Evolutionary conservation across 495 filamentous ascomycete species (phyloP), one percentile per base, ranked within the genome.

Genomic region (Astrothelium subdiscretum): DNA sequence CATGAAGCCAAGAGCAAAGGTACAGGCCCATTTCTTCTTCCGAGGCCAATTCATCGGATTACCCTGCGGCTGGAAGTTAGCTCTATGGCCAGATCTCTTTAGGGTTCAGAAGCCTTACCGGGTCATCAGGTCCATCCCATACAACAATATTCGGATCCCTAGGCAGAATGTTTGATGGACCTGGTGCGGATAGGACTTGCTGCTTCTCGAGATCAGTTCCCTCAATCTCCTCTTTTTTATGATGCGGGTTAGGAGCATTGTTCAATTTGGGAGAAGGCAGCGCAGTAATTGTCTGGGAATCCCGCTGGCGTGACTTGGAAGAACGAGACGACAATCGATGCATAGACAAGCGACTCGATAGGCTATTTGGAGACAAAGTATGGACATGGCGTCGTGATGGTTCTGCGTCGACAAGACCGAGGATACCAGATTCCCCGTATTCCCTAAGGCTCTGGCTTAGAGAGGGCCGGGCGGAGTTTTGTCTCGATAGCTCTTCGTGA

Each of bases 1-100:
- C 76, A 87, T 77, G 2, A 69, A 68, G 12, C 78, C 78, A 60
- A 87, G 74, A 4, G 63, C 60, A 48, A 67, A n/a, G 0, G 70
- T 70, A 15, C 66, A 67, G 31, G 57, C 59, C 32, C 79, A 62
- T 59, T 66, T 66, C 42, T 62, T 62, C 42, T 62, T 35, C 2
- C 24, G 27, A n/a, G 64, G 38, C 66, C 66, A 72, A 57, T 72
- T 72, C 62, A 67, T 63, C 10, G 70, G 70, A 60, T 70, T 71
- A 11, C 48, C 48, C 62, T 64, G 32, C 3, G 15, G 2, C 26
- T 18, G n/a, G 20, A 8, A 4, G 27, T 31, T 10, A 32, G 31
- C 27, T 6, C 8, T 3, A 10, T 32, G 13, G 1, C 2, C 8
- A 31, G 1, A 0, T 18, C 31, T 22, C 0, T 35, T 1, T 1